phyloP scores from a whole-genome alignment of 192 early-diverging fungal species.

The Podila clonocystis region DNA sequence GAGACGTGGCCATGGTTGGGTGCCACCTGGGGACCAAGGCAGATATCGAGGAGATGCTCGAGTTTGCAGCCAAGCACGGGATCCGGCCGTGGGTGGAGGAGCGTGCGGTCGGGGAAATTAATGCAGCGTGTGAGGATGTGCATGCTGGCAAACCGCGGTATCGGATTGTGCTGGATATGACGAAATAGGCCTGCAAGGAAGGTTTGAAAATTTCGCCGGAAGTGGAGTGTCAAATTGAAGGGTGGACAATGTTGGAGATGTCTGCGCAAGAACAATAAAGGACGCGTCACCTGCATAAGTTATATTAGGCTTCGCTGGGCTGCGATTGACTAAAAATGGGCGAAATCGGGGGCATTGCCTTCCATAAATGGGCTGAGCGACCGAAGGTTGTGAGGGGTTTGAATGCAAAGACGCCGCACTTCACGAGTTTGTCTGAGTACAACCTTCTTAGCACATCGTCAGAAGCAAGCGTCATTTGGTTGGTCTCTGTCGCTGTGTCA shows the following conservation, averaged over 20 bases:
- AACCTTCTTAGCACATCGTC: no score
- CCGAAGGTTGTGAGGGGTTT: no score
- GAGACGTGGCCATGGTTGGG: slow-evolving; percentile 72
- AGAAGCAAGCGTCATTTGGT: no score
- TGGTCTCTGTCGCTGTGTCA: no score
- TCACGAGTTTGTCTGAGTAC: no score
- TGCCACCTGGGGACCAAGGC: slow-evolving; percentile 55
- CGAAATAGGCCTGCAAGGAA: neutral
- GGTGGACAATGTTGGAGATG: neutral
- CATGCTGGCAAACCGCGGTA: slow-evolving; percentile 70
- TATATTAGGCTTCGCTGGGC: no score
- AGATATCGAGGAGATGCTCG: slow-evolving; percentile 67
- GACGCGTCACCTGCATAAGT: no score
- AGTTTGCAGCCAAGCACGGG: slow-evolving; percentile 68
- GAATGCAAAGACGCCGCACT: no score
- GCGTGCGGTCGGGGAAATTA: slow-evolving; percentile 61
- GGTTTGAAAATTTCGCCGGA: neutral
- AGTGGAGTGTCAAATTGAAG: neutral
- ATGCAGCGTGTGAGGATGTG: slow-evolving; percentile 64
- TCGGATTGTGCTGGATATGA: slow-evolving; percentile 73
- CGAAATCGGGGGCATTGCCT: no score
- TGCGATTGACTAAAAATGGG: no score
- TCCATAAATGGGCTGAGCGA: no score
- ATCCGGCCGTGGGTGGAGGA: slow-evolving; percentile 70
- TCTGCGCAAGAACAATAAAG: no score